These are phyloP conservation scores for Allomyces javanicus DNA, from an alignment of 192 early-diverging fungal species.

Conservation along the genomic window DNA sequence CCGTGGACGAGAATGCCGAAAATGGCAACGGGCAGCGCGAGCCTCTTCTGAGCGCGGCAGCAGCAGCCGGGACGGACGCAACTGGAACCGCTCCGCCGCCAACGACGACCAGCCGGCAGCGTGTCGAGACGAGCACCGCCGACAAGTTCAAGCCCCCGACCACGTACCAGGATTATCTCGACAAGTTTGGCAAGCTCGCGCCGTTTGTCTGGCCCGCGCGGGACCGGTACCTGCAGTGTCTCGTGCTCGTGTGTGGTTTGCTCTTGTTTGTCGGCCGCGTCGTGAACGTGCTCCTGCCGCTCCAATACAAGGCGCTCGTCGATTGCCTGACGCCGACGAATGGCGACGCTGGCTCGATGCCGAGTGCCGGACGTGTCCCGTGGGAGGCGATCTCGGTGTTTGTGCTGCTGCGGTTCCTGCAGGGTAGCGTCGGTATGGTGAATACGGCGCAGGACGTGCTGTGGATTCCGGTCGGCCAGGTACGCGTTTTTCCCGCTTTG, in stretches of 20 bases:
- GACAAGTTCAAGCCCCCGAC: neutral
- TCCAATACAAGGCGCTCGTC: slow-evolving; percentile 28
- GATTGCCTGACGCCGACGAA: no score
- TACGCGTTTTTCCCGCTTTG: no score
- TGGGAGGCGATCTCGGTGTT: neutral
- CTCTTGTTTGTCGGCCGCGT: slow-evolving; percentile 43
- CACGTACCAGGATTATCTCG: neutral
- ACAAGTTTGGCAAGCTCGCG: slow-evolving; percentile 30
- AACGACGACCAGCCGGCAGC: no score
- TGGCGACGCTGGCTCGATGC: no score
- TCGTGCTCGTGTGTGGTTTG: slow-evolving; percentile 46
- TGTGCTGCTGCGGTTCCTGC: slow-evolving; percentile 3
- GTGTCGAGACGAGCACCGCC: no score
- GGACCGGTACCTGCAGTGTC: slow-evolving; percentile 35
- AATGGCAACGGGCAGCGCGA: no score
- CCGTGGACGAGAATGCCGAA: no score
- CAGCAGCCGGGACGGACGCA: no score
- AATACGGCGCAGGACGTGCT: slow-evolving; percentile 1
- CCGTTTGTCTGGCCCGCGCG: slow-evolving; percentile 71
- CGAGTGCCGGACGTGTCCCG: neutral
- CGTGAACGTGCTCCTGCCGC: slow-evolving; percentile 68
- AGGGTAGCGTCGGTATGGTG: slow-evolving; percentile 3
- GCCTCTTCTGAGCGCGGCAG: no score
- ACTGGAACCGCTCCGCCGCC: no score
- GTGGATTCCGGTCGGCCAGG: slow-evolving; percentile 3